A percentile compares a stretch with the other conserved stretches of the same genome.
phyloP scores from a whole-genome alignment of 768 basidiomycete species.

The Gelatoporia subvermispora region DNA sequence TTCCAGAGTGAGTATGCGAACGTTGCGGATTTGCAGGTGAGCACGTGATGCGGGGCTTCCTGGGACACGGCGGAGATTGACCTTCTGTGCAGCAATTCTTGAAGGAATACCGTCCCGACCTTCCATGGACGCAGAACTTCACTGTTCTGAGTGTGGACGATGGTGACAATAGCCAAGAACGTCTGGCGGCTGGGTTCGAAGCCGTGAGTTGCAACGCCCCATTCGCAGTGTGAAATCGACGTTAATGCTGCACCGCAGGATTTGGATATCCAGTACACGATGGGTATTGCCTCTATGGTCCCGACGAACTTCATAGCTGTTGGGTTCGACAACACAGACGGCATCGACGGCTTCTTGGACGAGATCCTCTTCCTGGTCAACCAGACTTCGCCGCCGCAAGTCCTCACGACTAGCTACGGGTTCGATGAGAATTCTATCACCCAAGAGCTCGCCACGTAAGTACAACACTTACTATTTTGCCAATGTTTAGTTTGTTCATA shows the following conservation, averaged over 20 bases:
- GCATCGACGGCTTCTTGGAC: slow-evolving; percentile 18
- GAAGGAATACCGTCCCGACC: slow-evolving; percentile 44
- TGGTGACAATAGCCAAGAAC: slow-evolving; percentile 39
- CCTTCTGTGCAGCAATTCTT: slow-evolving; percentile 41
- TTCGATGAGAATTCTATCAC: slow-evolving; percentile 24
- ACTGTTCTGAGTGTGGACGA: slow-evolving; percentile 20
- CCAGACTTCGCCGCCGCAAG: slow-evolving; percentile 42
- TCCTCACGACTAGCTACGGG: slow-evolving; percentile 43
- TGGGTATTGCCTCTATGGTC: slow-evolving; percentile 28
- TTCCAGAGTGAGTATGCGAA: slow-evolving; percentile 19
- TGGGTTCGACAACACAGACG: slow-evolving; percentile 23
- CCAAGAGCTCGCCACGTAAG: slow-evolving; percentile 21
- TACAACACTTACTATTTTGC: neutral
- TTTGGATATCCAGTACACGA: slow-evolving; percentile 27
- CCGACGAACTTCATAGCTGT: slow-evolving; percentile 29
- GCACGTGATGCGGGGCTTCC: slow-evolving; percentile 6
- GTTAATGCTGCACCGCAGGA: slow-evolving; percentile 8
- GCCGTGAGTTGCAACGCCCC: slow-evolving; percentile 42
- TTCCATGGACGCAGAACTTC: slow-evolving; percentile 17
- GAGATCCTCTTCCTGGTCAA: slow-evolving; percentile 35
- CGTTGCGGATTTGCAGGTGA: slow-evolving; percentile 13
- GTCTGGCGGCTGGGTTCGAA: slow-evolving; percentile 52
- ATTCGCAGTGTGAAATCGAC: neutral
- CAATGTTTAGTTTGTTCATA: neutral
- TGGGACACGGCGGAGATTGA: slow-evolving; percentile 27